Evolutionary conservation across 352 stramenopile genomes (phyloP).

Genomic region (Globisporangium abappressorium): DNA sequence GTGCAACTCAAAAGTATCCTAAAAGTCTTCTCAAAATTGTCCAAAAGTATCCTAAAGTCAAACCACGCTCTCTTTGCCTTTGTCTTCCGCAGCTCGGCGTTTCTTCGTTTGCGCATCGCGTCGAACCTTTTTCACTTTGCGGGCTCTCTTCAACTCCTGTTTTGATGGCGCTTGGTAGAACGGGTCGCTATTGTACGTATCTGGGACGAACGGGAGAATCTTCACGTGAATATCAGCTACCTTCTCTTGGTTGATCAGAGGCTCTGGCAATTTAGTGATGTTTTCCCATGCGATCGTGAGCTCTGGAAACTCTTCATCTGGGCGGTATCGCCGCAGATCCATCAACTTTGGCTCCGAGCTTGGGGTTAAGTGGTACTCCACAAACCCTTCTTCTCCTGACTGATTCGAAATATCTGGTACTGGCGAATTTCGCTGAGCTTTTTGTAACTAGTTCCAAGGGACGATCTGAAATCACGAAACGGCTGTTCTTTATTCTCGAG

Average conservation of each 20-base stretch:
- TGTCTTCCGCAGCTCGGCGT: not conserved
- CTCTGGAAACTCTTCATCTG: no score
- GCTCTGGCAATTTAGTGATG: not conserved
- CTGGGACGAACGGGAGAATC: not conserved
- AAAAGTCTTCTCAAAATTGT: not conserved
- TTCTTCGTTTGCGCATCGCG: not conserved
- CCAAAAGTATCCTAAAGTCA: not conserved
- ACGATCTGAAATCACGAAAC: not conserved
- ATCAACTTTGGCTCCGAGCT: not conserved
- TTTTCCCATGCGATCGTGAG: no score
- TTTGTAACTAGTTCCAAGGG: not conserved
- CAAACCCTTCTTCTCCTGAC: not conserved
- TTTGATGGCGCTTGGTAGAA: not conserved
- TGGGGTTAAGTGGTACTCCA: not conserved
- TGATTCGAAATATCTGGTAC: constrained; percentile 1
- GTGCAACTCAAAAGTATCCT: not conserved
- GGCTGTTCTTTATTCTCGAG: not conserved
- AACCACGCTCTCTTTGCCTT: not conserved
- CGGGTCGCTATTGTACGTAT: not conserved
- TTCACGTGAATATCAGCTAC: not conserved
- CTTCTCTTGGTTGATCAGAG: not conserved
- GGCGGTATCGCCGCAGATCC: not conserved
- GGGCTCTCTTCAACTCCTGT: not conserved
- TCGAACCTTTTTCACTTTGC: not conserved
- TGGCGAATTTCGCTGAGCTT: not conserved